These are phyloP conservation scores for Verticillium albo-atrum DNA, from an alignment of 2,329 filamentous ascomycete genomes.

Conservation along the genomic window DNA sequence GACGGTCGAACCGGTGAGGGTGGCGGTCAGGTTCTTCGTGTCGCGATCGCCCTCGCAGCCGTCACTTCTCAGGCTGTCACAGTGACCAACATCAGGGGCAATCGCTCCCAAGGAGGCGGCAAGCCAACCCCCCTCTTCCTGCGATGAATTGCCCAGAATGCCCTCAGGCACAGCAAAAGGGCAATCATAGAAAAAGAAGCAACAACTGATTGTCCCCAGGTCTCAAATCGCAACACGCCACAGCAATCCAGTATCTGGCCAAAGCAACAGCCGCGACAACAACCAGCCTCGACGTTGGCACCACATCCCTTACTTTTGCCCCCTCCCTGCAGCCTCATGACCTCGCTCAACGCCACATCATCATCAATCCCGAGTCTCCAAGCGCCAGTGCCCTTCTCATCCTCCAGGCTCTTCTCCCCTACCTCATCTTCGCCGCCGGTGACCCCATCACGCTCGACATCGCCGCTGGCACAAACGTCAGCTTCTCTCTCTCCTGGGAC, in stretches of 20 bases:
- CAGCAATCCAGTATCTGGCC: constrained; percentile 50
- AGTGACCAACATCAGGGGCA: constrained; percentile 52
- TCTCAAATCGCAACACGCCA: constrained; percentile 56
- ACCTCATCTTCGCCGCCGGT: constrained; percentile 41
- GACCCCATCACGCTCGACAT: constrained; percentile 44
- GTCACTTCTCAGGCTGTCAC: constrained; percentile 48
- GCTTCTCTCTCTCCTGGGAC: constrained; percentile 54
- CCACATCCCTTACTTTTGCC: constrained; percentile 41
- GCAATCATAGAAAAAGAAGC: background rate
- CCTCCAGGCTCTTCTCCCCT: constrained; percentile 57
- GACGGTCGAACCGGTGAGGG: constrained; percentile 58
- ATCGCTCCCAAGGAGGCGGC: constrained; percentile 28
- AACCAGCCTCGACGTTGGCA: constrained; percentile 46
- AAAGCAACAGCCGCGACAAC: constrained; percentile 46
- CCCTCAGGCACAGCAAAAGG: too few species aligned
- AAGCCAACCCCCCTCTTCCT: background rate
- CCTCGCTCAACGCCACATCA: constrained; percentile 37
- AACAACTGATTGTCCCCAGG: background rate
- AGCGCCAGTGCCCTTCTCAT: constrained; percentile 54
- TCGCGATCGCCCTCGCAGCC: constrained; percentile 52
- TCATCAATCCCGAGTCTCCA: constrained; percentile 42
- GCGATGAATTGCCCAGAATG: too few species aligned
- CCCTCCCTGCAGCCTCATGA: constrained; percentile 34
- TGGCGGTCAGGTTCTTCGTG: constrained; percentile 56
- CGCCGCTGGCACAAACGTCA: constrained; percentile 55